These are phyloP conservation scores for Mycena galericulata DNA, from an alignment of 768 basidiomycete genomes.

Conservation along the genomic window DNA sequence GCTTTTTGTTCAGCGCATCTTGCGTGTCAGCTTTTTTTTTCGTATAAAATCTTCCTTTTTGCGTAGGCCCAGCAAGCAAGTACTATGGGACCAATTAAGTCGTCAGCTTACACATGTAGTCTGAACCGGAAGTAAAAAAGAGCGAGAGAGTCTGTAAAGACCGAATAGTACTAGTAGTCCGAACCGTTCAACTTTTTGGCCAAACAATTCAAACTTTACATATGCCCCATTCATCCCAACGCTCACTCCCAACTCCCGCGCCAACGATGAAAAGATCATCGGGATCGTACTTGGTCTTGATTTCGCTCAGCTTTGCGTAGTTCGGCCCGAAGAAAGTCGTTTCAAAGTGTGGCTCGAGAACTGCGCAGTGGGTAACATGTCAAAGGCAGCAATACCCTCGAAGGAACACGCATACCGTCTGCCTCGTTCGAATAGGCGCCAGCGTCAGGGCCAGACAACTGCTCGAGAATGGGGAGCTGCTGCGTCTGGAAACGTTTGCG, in stretches of 20 bases:
- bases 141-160: too few species aligned
- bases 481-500: slow-evolving; percentile 37
- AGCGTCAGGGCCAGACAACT: slow-evolving; percentile 41
- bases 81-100: too few species aligned
- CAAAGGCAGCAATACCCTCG: too few species aligned
- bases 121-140: too few species aligned
- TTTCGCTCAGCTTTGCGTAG: slow-evolving; percentile 42
- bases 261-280: slow-evolving; percentile 47
- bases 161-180: too few species aligned
- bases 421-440: slow-evolving; percentile 52
- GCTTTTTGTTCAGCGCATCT: too few species aligned
- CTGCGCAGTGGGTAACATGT: too few species aligned
- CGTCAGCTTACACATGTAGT: too few species aligned
- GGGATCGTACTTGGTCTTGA: slow-evolving; percentile 48
- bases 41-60: too few species aligned
- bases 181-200: neutral
- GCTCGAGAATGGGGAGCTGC: slow-evolving; percentile 43
- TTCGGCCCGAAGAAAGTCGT: slow-evolving; percentile 49
- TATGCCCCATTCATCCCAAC: slow-evolving; percentile 46
- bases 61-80: too few species aligned
- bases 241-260: slow-evolving; percentile 46
- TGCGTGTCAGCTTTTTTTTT: too few species aligned
- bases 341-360: slow-evolving; percentile 44
- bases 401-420: slow-evolving; percentile 29
- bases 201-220: slow-evolving; percentile 32